These are phyloP conservation scores for Lolium rigidum DNA, from an alignment of 176 grass and related monocot species.

Conservation along the genomic window DNA sequence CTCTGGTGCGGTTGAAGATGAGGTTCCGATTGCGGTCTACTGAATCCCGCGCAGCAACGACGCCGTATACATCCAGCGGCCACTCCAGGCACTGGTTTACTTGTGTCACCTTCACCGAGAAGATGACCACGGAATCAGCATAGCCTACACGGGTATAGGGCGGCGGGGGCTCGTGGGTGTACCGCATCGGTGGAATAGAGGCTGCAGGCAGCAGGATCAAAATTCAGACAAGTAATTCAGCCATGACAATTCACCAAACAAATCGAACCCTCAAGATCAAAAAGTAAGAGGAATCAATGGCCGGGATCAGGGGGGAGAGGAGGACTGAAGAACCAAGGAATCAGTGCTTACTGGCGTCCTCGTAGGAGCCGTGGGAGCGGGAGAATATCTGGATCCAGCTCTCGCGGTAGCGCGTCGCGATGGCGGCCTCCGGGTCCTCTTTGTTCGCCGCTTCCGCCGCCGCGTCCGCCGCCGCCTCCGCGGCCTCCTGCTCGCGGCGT, in stretches of 20 bases:
- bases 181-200: conserved; percentile 13
- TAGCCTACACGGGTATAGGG: neutral
- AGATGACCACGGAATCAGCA: no score
- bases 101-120: neutral
- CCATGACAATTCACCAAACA: neutral
- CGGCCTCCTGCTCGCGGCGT: neutral
- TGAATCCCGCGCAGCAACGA: neutral
- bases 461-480: neutral
- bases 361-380: conserved; percentile 1
- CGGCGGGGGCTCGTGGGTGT: conserved; percentile 3
- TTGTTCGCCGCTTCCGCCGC: neutral
- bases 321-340: neutral
- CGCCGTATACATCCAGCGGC: neutral
- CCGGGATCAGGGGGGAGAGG: neutral
- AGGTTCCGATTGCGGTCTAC: neutral
- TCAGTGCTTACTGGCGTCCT: neutral
- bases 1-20: no score
- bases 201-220: neutral
- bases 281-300: no score
- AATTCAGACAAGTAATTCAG: neutral
- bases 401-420: neutral
- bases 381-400: neutral
- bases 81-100: neutral
- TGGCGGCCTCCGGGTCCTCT: neutral
- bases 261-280: neutral